These are phyloP conservation scores for Colletotrichum nymphaeae DNA, from an alignment of 2,329 filamentous ascomycete genomes.

Conservation along the genomic window DNA sequence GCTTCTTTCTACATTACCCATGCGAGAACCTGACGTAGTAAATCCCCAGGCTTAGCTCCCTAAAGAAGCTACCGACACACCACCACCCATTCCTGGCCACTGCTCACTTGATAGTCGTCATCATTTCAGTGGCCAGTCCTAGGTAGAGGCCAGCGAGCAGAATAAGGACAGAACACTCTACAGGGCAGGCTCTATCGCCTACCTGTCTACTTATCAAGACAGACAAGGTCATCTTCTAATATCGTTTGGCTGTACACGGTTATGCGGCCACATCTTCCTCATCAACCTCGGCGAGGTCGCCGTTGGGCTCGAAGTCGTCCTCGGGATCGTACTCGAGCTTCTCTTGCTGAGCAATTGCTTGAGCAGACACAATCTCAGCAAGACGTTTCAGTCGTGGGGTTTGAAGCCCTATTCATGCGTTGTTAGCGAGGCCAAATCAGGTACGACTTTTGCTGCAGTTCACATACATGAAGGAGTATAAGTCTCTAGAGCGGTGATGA, in stretches of 20 bases:
- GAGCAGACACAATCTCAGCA: conserved; percentile 97
- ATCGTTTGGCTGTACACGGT: neutral
- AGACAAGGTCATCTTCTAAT: neutral
- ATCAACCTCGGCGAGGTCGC: conserved; percentile 62
- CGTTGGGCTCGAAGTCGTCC: conserved; percentile 60
- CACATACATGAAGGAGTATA: conserved; percentile 95
- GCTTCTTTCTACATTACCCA: conserved; percentile 35
- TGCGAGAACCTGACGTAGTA: conserved; percentile 17
- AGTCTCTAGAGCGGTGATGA: conserved; percentile 95
- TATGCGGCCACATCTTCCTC: conserved; percentile 50
- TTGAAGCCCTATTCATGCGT: conserved; percentile 79
- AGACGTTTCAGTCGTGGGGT: conserved; percentile 93
- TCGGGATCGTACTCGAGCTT: conserved; percentile 72
- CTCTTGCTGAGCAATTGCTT: conserved; percentile 96
- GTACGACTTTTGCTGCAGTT: neutral
- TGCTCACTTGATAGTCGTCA: conserved; percentile 12
- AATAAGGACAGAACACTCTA: neutral
- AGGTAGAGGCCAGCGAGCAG: neutral
- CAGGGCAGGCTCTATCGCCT: neutral
- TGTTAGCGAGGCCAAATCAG: conserved; percentile 44
- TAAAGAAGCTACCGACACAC: conserved; percentile 1
- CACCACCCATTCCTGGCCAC: neutral
- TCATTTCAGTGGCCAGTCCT: conserved; percentile 16
- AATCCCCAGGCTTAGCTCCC: conserved; percentile 15
- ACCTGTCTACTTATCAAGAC: conserved; percentile 1